These are phyloP conservation scores for Oenanthe javanica DNA, from an alignment of 140 eudicot genomes.

Conservation along the genomic window DNA sequence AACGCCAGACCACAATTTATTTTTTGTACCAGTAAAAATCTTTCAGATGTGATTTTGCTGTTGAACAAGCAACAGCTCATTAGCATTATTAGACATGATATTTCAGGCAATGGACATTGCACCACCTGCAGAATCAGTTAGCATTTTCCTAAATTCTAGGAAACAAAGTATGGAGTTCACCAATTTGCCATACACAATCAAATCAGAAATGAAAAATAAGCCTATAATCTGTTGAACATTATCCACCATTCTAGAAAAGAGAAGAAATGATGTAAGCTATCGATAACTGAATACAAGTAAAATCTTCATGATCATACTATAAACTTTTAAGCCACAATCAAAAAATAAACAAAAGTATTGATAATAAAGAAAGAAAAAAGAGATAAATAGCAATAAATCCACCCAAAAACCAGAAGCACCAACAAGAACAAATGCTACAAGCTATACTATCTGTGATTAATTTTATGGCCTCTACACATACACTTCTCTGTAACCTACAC, in stretches of 20 bases:
- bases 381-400: slow-evolving; percentile 32
- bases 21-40: too few relatives aligned
- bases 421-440: slow-evolving; percentile 5
- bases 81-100: too few relatives aligned
- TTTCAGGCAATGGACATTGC: too few relatives aligned
- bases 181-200: too few relatives aligned
- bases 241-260: too few relatives aligned
- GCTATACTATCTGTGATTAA: slow-evolving; percentile 4
- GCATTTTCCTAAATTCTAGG: too few relatives aligned
- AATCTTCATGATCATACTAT: slow-evolving; percentile 6
- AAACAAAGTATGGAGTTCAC: too few relatives aligned
- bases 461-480: slow-evolving; percentile 48
- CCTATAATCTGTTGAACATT: not conserved
- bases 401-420: slow-evolving; percentile 23
- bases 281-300: not conserved
- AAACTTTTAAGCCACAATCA: not conserved
- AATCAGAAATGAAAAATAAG: not conserved
- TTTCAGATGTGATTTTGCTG: too few relatives aligned
- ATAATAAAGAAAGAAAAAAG: not conserved
- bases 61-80: too few relatives aligned
- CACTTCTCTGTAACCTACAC: slow-evolving; percentile 51
- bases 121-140: too few relatives aligned
- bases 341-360: slow-evolving; percentile 4
- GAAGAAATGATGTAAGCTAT: too few relatives aligned
- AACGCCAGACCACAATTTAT: too few relatives aligned